Evolutionary conservation across 2,329 filamentous ascomycete genomes (phyloP).

Genomic region (Aureobasidium pullulans): DNA sequence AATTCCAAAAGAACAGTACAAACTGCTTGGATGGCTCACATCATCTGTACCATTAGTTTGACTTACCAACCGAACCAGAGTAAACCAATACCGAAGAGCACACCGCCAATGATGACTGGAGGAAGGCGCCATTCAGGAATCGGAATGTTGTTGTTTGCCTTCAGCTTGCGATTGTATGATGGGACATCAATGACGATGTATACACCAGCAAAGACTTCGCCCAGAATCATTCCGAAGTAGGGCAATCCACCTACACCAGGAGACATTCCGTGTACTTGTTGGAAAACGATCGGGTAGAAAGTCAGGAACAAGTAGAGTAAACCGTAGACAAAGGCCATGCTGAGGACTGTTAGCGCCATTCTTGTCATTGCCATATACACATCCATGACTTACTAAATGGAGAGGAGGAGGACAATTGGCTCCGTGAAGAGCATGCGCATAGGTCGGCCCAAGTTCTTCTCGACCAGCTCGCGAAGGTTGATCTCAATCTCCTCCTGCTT

Average conservation of each 20-base stretch:
- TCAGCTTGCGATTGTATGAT: conserved; percentile 27
- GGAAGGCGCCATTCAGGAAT: conserved; percentile 53
- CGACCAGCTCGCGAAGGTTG: conserved; percentile 29
- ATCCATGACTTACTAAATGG: conserved; percentile 29
- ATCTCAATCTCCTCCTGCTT: conserved; percentile 34
- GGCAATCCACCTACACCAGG: conserved; percentile 66
- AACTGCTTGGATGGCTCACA: too few relatives aligned
- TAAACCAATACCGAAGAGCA: conserved; percentile 26
- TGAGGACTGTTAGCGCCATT: background rate
- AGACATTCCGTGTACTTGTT: conserved; percentile 60
- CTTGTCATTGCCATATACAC: conserved; percentile 26
- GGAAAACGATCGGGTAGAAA: conserved; percentile 75
- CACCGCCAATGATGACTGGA: conserved; percentile 45
- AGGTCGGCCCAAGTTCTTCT: conserved; percentile 33
- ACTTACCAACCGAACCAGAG: conserved; percentile 26
- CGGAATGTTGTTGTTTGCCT: conserved; percentile 42
- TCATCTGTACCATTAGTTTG: conserved; percentile 2
- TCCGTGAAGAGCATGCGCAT: conserved; percentile 43
- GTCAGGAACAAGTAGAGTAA: conserved; percentile 81
- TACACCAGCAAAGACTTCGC: conserved; percentile 22
- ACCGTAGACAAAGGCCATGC: conserved; percentile 30
- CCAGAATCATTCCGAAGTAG: conserved; percentile 64
- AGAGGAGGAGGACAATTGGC: conserved; percentile 42
- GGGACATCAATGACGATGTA: conserved; percentile 24
- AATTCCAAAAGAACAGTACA: too few relatives aligned